Evolutionary conservation across 257 asterid species (phyloP).

Genomic region (Solanum gandarillasii): DNA sequence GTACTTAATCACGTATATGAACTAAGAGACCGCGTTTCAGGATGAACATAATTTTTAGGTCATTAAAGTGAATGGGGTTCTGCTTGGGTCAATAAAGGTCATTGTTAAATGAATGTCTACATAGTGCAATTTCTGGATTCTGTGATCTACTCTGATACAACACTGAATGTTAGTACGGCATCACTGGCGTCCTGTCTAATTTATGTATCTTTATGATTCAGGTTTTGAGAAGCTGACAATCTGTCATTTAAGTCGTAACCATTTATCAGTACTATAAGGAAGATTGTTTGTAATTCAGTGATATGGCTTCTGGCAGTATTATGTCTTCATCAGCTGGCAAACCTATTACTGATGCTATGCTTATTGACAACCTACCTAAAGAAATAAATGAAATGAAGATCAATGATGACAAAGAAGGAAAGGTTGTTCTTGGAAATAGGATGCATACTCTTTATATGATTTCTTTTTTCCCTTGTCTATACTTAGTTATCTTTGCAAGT

Average conservation of each 20-base stretch:
- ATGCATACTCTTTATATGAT: background rate
- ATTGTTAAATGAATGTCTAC: background rate
- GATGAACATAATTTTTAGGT: background rate
- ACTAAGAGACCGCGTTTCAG: background rate
- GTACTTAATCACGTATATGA: background rate
- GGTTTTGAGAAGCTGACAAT: conserved; percentile 8
- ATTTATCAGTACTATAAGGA: background rate
- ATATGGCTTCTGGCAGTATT: conserved; percentile 39
- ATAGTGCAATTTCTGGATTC: background rate
- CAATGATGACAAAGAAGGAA: conserved; percentile 64
- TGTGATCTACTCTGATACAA: background rate
- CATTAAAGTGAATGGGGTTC: background rate
- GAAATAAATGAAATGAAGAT: conserved; percentile 68
- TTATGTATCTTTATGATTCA: background rate
- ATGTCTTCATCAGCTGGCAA: conserved; percentile 31
- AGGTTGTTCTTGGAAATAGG: conserved; percentile 22
- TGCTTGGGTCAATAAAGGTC: background rate
- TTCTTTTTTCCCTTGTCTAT: background rate
- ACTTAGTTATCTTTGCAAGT: background rate
- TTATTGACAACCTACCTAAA: conserved; percentile 53
- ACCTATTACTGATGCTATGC: conserved; percentile 35
- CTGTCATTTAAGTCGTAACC: background rate
- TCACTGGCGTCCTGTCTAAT: background rate
- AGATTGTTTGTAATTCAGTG: background rate
- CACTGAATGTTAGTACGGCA: background rate